Evolutionary conservation across 2,329 filamentous ascomycete genomes (phyloP).

Genomic region (Penicillium sp.): DNA sequence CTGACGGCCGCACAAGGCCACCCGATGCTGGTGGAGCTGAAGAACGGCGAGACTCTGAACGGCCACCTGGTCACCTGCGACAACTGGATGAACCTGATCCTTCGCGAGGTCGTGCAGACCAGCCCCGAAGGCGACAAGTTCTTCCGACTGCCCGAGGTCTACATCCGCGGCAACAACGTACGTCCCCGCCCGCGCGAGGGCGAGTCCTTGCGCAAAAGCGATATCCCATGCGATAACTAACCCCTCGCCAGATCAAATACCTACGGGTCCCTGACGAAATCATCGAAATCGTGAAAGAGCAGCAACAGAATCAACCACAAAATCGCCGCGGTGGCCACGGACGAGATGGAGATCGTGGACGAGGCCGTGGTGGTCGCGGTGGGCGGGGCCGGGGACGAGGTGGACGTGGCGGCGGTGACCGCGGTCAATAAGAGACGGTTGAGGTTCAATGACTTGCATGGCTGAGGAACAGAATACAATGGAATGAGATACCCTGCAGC

Average conservation of each 20-base stretch:
- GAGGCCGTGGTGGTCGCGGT: slow-evolving; percentile 44
- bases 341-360: slow-evolving; percentile 35
- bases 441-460: slow-evolving; percentile 18
- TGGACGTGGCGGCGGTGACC: slow-evolving; percentile 7
- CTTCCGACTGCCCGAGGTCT: slow-evolving; percentile 86
- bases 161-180: slow-evolving; percentile 97
- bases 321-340: slow-evolving; percentile 45
- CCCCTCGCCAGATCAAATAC: slow-evolving; percentile 81
- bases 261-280: slow-evolving; percentile 95
- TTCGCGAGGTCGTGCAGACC: slow-evolving; percentile 97
- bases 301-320: slow-evolving; percentile 70
- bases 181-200: slow-evolving; percentile 35
- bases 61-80: slow-evolving; percentile 96
- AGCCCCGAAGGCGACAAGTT: slow-evolving; percentile 95
- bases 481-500: slow-evolving; percentile 39
- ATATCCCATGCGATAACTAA: neutral
- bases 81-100: slow-evolving; percentile 98
- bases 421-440: neutral
- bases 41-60: slow-evolving; percentile 96
- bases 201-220: neutral
- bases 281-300: slow-evolving; percentile 89
- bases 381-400: slow-evolving; percentile 48
- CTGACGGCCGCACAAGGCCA: slow-evolving; percentile 96
- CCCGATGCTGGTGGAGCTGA: slow-evolving; percentile 96
- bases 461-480: slow-evolving; percentile 22